Base-by-base conservation (phyloP, 495 filamentous ascomycete species). In the Penicillium herquei region DNA sequence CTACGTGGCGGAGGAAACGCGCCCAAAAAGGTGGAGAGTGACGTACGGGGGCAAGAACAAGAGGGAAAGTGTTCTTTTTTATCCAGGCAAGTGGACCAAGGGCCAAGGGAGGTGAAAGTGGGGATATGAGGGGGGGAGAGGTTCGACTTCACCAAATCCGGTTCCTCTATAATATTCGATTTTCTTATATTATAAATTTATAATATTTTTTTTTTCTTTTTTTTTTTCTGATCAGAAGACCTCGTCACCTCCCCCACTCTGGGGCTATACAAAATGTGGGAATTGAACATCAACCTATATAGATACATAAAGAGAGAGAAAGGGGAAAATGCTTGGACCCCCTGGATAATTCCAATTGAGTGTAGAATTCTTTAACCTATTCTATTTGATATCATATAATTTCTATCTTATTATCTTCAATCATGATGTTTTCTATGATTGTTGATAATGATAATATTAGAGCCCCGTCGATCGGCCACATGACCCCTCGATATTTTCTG, bases 171-270 rank as follows among this genome's bases (percentile, higher is more conserved):
- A n/a, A 59, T 56, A 54, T 35, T 35, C 54, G 52, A 54, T 64
- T 64, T 57, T 61, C 65, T 68, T 26, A 26, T 26, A 70, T 70
- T 72, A 59, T 75, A 55, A 55, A 62, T 64, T 55, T 59, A 61
- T 67, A 67, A 69, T 70, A 70, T 73, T 62, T 75, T 57, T 58
- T 63, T 64, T 56, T 59, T 56, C 52, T 62, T 62, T 56, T 59
- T 64, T 67, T 70, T 72, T 71, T 73, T 72, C 61, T 75, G 72
- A 73, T 75, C 72, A 73, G 69, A 72, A 69, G 72, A 75, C 72
- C 72, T 69, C 65, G 61, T 70, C 66, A 70, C 62, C 53, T 49
- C 60, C 62, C 66, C 62, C 62, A 46, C 43, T 46, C 43, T 46
- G 43, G 43, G 26, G 43, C 18, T 30, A 46, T 37, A 10, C 34